These are phyloP conservation scores for Dictyostelium discoideum DNA, from an alignment of 78 protist species.

Conservation along the genomic window dicty_2.7 NC_007091.3:2410501-2411000, in stretches of 20 bases:
- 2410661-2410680: background rate
- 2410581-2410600: background rate
- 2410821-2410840: constrained; percentile 93
- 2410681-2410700: background rate
- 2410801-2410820: constrained; percentile 93
- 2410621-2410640: no score
- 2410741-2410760: constrained; percentile 85
- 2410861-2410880: constrained; percentile 88
- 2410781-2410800: constrained; percentile 79
- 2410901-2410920: constrained; percentile 98
- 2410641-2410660: no score
- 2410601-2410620: no score
- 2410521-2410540: constrained; percentile 27
- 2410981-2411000: constrained; percentile 77
- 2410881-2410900: constrained; percentile 95
- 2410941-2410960: constrained; percentile 93
- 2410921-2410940: constrained; percentile 94
- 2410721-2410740: constrained; percentile 94
- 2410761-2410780: constrained; percentile 69
- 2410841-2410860: constrained; percentile 83
- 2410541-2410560: background rate
- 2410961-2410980: constrained; percentile 79
- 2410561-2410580: background rate
- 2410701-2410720: constrained; percentile 91
- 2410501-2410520: constrained; percentile 90